Conservation (phyloP, 2,329 filamentous ascomycete genomes). For the Trichoderma aggressivum region DNA sequence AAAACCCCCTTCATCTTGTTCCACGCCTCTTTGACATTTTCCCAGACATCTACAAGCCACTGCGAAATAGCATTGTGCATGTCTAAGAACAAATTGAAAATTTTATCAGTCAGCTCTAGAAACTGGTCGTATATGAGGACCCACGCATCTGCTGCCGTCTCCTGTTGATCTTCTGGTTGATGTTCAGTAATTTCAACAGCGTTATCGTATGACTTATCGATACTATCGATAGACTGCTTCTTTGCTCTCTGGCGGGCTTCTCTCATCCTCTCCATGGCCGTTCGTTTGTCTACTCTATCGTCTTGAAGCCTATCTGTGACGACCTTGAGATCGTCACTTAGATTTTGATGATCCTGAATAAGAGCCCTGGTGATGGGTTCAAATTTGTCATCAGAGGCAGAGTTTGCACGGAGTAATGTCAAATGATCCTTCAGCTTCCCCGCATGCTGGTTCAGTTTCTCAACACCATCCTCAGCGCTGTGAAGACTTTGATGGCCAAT, state of each 20-base stretch:
- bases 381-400: background rate
- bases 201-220: background rate
- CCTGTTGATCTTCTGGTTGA: background rate
- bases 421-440: background rate
- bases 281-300: background rate
- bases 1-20: background rate
- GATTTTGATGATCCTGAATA: background rate
- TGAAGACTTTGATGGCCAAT: background rate
- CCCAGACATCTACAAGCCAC: background rate
- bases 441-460: background rate
- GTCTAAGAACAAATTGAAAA: background rate
- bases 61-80: background rate
- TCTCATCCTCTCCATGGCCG: background rate
- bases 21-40: background rate
- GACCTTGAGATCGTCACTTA: background rate
- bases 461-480: background rate
- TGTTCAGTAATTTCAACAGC: background rate
- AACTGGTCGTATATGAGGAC: background rate
- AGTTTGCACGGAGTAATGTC: background rate
- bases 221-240: background rate
- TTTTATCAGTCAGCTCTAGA: background rate
- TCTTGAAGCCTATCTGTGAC: background rate
- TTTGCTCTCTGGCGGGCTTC: background rate
- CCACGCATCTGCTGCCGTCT: background rate
- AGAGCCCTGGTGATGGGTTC: background rate